Conservation (phyloP, 768 basidiomycete species). For the Plicaturopsis crispa region DNA sequence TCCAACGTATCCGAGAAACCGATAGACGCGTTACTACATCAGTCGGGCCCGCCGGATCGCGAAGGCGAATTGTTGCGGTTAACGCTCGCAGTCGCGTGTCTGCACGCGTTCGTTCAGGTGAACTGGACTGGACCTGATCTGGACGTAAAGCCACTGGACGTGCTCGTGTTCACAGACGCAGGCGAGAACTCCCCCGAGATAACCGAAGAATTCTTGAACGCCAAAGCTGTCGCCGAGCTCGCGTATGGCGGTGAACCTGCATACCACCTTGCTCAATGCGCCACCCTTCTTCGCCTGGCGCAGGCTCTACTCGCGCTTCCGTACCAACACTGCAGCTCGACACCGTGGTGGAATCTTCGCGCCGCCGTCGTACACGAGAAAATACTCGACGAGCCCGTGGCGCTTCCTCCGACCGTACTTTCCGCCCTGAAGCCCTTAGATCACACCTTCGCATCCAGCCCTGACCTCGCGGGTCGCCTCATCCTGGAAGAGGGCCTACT, state of each 20-base stretch:
- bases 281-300: slow-evolving; percentile 70
- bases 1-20: slow-evolving; percentile 28
- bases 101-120: slow-evolving; percentile 85
- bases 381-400: slow-evolving; percentile 77
- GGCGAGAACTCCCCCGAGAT: slow-evolving; percentile 21
- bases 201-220: slow-evolving; percentile 48
- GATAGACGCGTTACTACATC: slow-evolving; percentile 27
- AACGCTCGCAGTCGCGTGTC: slow-evolving; percentile 63
- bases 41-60: slow-evolving; percentile 17
- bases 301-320: slow-evolving; percentile 56
- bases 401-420: slow-evolving; percentile 36
- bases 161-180: slow-evolving; percentile 34
- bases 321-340: slow-evolving; percentile 41
- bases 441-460: slow-evolving; percentile 35
- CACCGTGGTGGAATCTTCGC: slow-evolving; percentile 83
- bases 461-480: slow-evolving; percentile 61
- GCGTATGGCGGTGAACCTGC: slow-evolving; percentile 89
- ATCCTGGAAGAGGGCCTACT: slow-evolving; percentile 72
- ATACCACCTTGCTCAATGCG: slow-evolving; percentile 75
- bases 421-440: slow-evolving; percentile 34
- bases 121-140: slow-evolving; percentile 98
- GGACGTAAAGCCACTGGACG: slow-evolving; percentile 37
- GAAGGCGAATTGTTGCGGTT: slow-evolving; percentile 51
- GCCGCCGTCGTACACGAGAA: slow-evolving; percentile 65
- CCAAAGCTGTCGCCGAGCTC: slow-evolving; percentile 64